Conservation (phyloP, 805 yeast genomes). For the Wickerhamiella shivajii region DNA sequence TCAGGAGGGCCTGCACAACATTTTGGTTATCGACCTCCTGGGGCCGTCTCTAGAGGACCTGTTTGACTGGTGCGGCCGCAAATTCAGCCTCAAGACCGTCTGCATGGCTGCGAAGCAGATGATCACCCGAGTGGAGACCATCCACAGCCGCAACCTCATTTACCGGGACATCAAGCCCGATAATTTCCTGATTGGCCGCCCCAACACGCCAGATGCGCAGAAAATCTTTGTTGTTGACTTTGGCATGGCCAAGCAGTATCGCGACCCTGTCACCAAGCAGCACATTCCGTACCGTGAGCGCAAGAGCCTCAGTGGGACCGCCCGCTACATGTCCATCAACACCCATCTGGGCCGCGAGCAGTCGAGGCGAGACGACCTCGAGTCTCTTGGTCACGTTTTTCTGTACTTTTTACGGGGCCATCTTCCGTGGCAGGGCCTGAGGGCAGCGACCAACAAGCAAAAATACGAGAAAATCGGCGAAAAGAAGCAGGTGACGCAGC, state of each 20-base stretch:
- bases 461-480: slow-evolving; percentile 96
- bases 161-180: slow-evolving; percentile 97
- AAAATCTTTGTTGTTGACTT: slow-evolving; percentile 82
- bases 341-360: slow-evolving; percentile 96
- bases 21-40: slow-evolving; percentile 79
- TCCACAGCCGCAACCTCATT: slow-evolving; percentile 80
- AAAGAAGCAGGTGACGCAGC: slow-evolving; percentile 80
- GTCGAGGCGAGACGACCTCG: slow-evolving; percentile 89
- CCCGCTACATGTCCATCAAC: slow-evolving; percentile 93
- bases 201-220: slow-evolving; percentile 70
- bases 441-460: slow-evolving; percentile 95
- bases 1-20: slow-evolving; percentile 94
- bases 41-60: slow-evolving; percentile 95
- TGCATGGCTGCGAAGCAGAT: slow-evolving; percentile 90
- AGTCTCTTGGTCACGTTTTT: slow-evolving; percentile 90
- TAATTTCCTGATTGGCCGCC: slow-evolving; percentile 85
- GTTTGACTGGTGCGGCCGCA: slow-evolving; percentile 96
- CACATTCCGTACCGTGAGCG: slow-evolving; percentile 96
- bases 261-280: slow-evolving; percentile 88
- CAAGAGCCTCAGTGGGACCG: slow-evolving; percentile 91
- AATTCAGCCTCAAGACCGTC: slow-evolving; percentile 74
- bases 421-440: slow-evolving; percentile 96
- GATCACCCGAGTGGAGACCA: slow-evolving; percentile 71
- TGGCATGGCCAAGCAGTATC: slow-evolving; percentile 96
- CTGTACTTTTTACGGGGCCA: slow-evolving; percentile 79